Percentiles rank a stretch among this genome's conserved stretches.
Conservation (phyloP, 768 basidiomycete genomes). For the Omphalotus guepiniiformis region DNA sequence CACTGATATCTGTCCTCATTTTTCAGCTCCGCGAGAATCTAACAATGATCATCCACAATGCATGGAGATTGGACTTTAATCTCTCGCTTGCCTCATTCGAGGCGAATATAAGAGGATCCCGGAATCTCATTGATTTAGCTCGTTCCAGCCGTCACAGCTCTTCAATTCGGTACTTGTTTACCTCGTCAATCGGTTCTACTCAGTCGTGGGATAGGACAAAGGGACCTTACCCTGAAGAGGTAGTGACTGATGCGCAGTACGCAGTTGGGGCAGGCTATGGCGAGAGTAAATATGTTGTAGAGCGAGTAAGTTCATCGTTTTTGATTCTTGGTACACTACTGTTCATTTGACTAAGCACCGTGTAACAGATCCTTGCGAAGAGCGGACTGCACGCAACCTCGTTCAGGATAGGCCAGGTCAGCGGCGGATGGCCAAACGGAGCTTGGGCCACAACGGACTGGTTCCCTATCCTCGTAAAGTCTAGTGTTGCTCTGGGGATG, state of each 20-base stretch:
- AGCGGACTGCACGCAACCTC: conserved; percentile 28
- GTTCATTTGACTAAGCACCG: not conserved
- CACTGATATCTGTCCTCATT: not conserved
- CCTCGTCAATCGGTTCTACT: conserved; percentile 23
- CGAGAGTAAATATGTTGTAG: conserved; percentile 19
- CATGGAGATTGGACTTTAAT: conserved; percentile 37
- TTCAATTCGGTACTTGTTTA: conserved; percentile 25
- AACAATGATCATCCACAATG: conserved; percentile 27
- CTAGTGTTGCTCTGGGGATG: conserved; percentile 23
- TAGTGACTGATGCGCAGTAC: conserved; percentile 7
- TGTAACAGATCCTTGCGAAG: conserved; percentile 21
- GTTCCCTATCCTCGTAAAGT: conserved; percentile 41
- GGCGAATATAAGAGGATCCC: conserved; percentile 23
- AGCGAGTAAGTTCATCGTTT: conserved; percentile 9
- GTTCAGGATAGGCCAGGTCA: conserved; percentile 41
- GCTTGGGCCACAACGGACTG: conserved; percentile 43
- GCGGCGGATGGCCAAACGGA: conserved; percentile 34
- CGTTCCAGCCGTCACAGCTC: not conserved
- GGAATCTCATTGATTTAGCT: conserved; percentile 25
- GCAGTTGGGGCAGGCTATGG: conserved; percentile 12
- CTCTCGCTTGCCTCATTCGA: conserved; percentile 29
- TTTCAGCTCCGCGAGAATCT: conserved; percentile 4
- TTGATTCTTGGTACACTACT: no score
- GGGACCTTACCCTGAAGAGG: conserved; percentile 19
- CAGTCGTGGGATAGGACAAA: conserved; percentile 22